A percentile compares a stretch with the other conserved stretches of the same genome.
Evolutionary conservation across 1,284 basidiomycete genomes (phyloP).

Genomic region (Cryptococcus neoformans): DNA sequence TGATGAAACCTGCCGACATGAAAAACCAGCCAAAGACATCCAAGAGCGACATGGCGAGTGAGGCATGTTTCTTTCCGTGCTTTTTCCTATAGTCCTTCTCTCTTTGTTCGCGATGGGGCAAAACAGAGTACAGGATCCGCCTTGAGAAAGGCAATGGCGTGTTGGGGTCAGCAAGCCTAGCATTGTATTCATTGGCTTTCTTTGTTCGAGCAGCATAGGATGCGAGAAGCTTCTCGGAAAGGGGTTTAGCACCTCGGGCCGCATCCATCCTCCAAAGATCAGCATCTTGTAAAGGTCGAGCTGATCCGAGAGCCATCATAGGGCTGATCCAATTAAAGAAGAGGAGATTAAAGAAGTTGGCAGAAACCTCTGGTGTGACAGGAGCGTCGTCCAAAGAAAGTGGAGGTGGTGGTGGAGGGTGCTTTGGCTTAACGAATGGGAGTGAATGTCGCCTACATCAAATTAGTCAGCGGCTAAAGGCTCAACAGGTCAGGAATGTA

Average conservation of each 20-base stretch:
- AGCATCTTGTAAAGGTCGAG: slow-evolving; percentile 71
- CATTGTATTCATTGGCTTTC: slow-evolving; percentile 68
- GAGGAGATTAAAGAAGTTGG: slow-evolving; percentile 56
- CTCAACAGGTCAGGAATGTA: background rate
- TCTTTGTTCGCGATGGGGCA: slow-evolving; percentile 31
- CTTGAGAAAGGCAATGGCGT: slow-evolving; percentile 32
- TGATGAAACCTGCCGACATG: slow-evolving; percentile 74
- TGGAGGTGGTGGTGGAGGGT: slow-evolving; percentile 53
- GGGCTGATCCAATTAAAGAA: slow-evolving; percentile 72
- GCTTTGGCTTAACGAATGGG: slow-evolving; percentile 45
- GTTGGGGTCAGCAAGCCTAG: slow-evolving; percentile 53
- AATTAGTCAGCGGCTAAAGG: slow-evolving; percentile 3
- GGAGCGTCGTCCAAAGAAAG: slow-evolving; percentile 58
- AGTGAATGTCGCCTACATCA: slow-evolving; percentile 44
- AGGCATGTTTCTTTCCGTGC: slow-evolving; percentile 63
- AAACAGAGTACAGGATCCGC: slow-evolving; percentile 27
- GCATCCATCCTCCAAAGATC: slow-evolving; percentile 79
- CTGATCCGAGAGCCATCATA: slow-evolving; percentile 58
- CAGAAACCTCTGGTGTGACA: slow-evolving; percentile 56
- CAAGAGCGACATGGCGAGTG: slow-evolving; percentile 70
- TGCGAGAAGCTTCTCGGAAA: slow-evolving; percentile 62
- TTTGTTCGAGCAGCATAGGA: slow-evolving; percentile 63
- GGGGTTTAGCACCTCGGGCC: slow-evolving; percentile 55
- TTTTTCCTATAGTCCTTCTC: slow-evolving; percentile 45
- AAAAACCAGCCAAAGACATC: slow-evolving; percentile 79